Evolutionary conservation across 495 filamentous ascomycete genomes (phyloP).

Genomic region (Neurospora sp.): DNA sequence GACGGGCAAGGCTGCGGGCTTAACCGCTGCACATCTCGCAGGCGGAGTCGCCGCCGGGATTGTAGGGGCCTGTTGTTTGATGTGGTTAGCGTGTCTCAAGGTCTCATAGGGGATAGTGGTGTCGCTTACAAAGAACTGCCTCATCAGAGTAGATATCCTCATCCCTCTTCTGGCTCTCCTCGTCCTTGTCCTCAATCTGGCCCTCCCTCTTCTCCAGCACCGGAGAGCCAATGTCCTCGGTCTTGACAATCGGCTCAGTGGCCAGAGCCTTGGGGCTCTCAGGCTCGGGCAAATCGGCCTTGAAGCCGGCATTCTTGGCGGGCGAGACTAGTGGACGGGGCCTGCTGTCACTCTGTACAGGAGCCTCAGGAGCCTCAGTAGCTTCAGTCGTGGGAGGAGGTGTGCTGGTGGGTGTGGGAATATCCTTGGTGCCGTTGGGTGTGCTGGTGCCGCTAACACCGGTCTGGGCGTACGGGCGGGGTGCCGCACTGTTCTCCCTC

Average conservation of each 20-base stretch:
- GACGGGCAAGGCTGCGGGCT: background rate
- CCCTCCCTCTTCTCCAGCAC: slow-evolving; percentile 38
- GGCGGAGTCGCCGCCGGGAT: too few species aligned
- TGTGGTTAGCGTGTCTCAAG: slow-evolving; percentile 13
- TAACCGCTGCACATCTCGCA: slow-evolving; percentile 88
- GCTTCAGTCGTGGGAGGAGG: slow-evolving; percentile 34
- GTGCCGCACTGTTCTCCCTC: slow-evolving; percentile 25
- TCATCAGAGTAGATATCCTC: slow-evolving; percentile 84
- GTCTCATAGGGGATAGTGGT: too few species aligned
- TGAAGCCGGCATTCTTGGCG: slow-evolving; percentile 45
- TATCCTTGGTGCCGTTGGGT: slow-evolving; percentile 37
- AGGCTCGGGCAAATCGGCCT: slow-evolving; percentile 58
- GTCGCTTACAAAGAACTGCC: slow-evolving; percentile 9
- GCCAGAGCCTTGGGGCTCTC: slow-evolving; percentile 66
- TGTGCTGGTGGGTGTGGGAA: slow-evolving; percentile 50
- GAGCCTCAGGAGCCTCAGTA: slow-evolving; percentile 16
- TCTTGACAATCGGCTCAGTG: slow-evolving; percentile 53
- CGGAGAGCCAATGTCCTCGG: slow-evolving; percentile 49
- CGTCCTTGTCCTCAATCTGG: slow-evolving; percentile 47
- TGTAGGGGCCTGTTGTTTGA: slow-evolving; percentile 13
- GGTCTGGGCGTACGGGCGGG: slow-evolving; percentile 24
- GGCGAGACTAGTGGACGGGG: slow-evolving; percentile 31
- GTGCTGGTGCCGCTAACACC: slow-evolving; percentile 32
- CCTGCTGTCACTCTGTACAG: slow-evolving; percentile 28
- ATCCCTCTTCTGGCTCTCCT: slow-evolving; percentile 59